Base-by-base conservation (phyloP, 1,139 yeast species). In the Debaryomyces singareniensis region DNA sequence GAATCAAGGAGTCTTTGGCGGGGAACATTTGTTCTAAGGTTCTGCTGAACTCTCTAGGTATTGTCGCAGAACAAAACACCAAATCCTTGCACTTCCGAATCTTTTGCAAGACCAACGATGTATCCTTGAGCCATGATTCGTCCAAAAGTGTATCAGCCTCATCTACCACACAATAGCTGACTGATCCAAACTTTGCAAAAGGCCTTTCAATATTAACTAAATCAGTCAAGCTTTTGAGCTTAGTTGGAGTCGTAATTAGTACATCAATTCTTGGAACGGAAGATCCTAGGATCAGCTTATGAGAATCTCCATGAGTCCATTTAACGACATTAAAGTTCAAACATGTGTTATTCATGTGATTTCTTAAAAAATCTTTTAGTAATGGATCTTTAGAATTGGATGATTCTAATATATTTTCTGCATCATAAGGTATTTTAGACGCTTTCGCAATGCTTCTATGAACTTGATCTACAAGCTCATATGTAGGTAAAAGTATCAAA, bases 71-170 rank as follows among this genome's bases (percentile, higher is more conserved):
- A 37, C 93, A 85, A 42, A 91, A 74, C 1, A 87, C 67, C 21
- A 86, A 56, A 39, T 84, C 84, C 30, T 64, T 63, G 24, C 82
- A 59, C 35, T 73, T 69, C 3, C 70, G 62, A 52, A 83, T 68
- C 30, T 60, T 54, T 27, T 63, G 64, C 20, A 87, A 55, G 1
- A 75, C 70, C 4, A 64, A 54, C 40, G 75, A 70, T 1, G 96
- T 85, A 35, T 78, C 79, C 22, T 71, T 71, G 11, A 78, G 58
- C 72, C 91, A 89, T 0, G 95, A 81, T 32, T 75, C 72, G 47
- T 89, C 96, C 77, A 91, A 71, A 32, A 91, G 61, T 0, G 96
- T 84, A 53, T 91, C 98, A 0, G 98, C 97, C 53, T 91, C 98
- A 52, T 91, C 98, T n/a, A 83, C 71, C 3, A 84, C 89, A 33